Base-by-base conservation (phyloP, 139 green algal genomes). In the Chlamydomonas applanata region DNA sequence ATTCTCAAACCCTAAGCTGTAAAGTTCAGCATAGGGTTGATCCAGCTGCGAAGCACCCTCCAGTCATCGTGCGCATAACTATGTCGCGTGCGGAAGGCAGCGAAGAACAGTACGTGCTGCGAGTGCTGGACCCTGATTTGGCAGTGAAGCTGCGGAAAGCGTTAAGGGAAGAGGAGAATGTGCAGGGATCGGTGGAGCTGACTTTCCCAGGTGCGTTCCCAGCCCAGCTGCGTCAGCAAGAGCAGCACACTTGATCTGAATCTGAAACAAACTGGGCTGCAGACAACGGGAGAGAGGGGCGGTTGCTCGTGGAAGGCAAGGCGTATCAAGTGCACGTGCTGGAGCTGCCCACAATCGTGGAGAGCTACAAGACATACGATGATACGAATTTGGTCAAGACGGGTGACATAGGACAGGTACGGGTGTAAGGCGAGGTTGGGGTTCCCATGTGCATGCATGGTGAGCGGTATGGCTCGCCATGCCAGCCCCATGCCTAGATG, bases 351-450 rank as follows among this genome's bases (percentile, higher is more conserved):
- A 88, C 78, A 2, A 82, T 97, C 7, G 86, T 95, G 36, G 94
- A 98, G 78, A 89, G 84, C 25, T 98, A 92, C 86, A 98, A 98
- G 77, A 97, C 93, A 4, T 89, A 93, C 34, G 92, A 98, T 66
- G 93, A 98, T 45, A 80, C 87, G n/a, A 92, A 97, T 81, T 83
- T 97, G 36, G 90, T 98, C 20, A 98, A 98, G 71, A 89, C 80
- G 14, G 83, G 75, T 14, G 92, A 98, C 72, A 79, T 98, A 20
- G 93, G 91, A 0, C 91, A 97, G 85, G 90, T 94, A 36, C 9
- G 73, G 29, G 11, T 30, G 3, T 3, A 30, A 4, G 25, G 63
- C 14, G 30, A 30, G 56, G 24, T 3, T 49, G 67, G 14, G 65
- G 24, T 29, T 35, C n/a, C n/a, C n/a, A 25, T 57, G 40, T 64